Evolutionary conservation across 2,329 filamentous ascomycete genomes (phyloP).

Genomic region (Diaporthe sp.): DNA sequence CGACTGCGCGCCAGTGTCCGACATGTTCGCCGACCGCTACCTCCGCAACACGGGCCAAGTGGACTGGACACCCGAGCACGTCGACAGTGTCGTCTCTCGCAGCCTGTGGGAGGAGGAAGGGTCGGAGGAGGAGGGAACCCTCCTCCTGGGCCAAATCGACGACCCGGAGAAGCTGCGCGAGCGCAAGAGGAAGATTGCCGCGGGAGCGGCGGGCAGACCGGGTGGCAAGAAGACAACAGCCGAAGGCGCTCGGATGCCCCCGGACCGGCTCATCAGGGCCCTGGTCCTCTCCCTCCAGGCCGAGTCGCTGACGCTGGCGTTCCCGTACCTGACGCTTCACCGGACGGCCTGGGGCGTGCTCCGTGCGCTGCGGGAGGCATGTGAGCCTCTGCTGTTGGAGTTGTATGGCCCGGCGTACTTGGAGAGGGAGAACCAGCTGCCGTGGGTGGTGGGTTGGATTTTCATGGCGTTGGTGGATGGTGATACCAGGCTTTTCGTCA

Average conservation of each 20-base stretch:
- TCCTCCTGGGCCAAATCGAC: slow-evolving; percentile 41
- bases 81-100: slow-evolving; percentile 53
- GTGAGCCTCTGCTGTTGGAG: slow-evolving; percentile 50
- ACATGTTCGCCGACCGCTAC: slow-evolving; percentile 55
- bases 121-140: slow-evolving; percentile 41
- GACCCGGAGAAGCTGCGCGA: slow-evolving; percentile 42
- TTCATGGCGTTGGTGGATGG: neutral
- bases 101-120: slow-evolving; percentile 47
- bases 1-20: slow-evolving; percentile 48
- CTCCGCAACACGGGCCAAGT: slow-evolving; percentile 44
- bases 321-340: slow-evolving; percentile 59
- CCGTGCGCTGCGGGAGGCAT: slow-evolving; percentile 49
- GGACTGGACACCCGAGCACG: slow-evolving; percentile 52
- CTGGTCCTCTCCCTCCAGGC: slow-evolving; percentile 52
- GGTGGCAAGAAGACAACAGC: neutral
- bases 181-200: slow-evolving; percentile 33
- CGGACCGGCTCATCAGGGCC: slow-evolving; percentile 49
- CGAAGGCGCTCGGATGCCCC: slow-evolving; percentile 32
- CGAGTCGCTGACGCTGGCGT: slow-evolving; percentile 54
- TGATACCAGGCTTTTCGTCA: neutral
- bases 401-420: slow-evolving; percentile 54
- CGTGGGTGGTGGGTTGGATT: neutral
- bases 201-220: neutral
- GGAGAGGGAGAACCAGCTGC: slow-evolving; percentile 11
- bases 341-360: slow-evolving; percentile 57